Percentiles rank a stretch among this genome's conserved stretches.
Conservation (phyloP, 1,284 basidiomycete genomes). For the Wolfiporia cocos region DNA sequence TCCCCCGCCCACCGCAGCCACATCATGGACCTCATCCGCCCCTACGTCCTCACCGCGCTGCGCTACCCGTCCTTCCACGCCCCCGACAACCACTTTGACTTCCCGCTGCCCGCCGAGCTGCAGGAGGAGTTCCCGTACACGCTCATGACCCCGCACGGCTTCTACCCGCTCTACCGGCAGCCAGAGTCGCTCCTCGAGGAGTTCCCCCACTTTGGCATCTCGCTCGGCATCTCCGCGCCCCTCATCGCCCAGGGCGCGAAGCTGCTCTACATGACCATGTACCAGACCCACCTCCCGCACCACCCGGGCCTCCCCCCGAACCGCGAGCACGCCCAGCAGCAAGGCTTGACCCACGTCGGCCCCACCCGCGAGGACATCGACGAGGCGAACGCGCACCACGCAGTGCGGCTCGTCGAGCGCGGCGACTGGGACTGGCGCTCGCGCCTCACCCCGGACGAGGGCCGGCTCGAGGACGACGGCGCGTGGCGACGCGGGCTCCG, state of each 20-base stretch:
- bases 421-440: slow-evolving; percentile 38
- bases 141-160: slow-evolving; percentile 44
- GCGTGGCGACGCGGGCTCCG: slow-evolving; percentile 19
- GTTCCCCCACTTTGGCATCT: slow-evolving; percentile 35
- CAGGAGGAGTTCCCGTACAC: slow-evolving; percentile 28
- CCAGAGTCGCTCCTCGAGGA: slow-evolving; percentile 18
- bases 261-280: slow-evolving; percentile 53
- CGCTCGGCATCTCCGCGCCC: slow-evolving; percentile 37
- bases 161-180: slow-evolving; percentile 49
- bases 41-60: slow-evolving; percentile 39
- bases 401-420: slow-evolving; percentile 23
- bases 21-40: slow-evolving; percentile 46
- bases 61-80: slow-evolving; percentile 53
- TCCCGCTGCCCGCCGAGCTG: slow-evolving; percentile 36
- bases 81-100: slow-evolving; percentile 51
- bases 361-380: slow-evolving; percentile 55
- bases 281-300: slow-evolving; percentile 42
- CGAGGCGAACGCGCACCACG: slow-evolving; percentile 45
- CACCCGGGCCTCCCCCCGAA: slow-evolving; percentile 41
- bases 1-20: slow-evolving; percentile 32
- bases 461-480: slow-evolving; percentile 23
- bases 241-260: slow-evolving; percentile 52
- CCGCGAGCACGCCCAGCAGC: slow-evolving; percentile 34
- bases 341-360: slow-evolving; percentile 22
- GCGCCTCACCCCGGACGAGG: slow-evolving; percentile 19